These are phyloP conservation scores for Sclerotiophoma versabilis DNA, from an alignment of 2,329 filamentous ascomycete species.

Conservation along the genomic window DNA sequence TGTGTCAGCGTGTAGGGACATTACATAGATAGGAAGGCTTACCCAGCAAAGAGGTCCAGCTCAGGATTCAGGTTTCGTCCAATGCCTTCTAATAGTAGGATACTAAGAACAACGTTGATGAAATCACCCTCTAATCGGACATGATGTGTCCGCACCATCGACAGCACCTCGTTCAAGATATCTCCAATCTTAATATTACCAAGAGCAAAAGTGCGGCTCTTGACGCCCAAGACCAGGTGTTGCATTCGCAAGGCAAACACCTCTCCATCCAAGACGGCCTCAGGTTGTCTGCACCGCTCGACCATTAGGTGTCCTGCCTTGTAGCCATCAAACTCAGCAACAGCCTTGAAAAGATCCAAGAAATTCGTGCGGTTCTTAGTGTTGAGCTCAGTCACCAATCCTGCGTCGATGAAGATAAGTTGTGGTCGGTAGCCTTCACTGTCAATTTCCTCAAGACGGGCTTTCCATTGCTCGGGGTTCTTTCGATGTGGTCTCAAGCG, in stretches of 20 bases:
- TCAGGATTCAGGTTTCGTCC: slow-evolving; percentile 85
- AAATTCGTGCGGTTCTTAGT: slow-evolving; percentile 87
- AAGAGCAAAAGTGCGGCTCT: slow-evolving; percentile 86
- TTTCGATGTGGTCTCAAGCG: slow-evolving; percentile 77
- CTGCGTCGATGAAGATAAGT: slow-evolving; percentile 96
- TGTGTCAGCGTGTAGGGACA: slow-evolving; percentile 17
- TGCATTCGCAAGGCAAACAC: slow-evolving; percentile 97
- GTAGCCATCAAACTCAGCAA: slow-evolving; percentile 97
- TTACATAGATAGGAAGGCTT: slow-evolving; percentile 32
- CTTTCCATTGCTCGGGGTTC: slow-evolving; percentile 73
- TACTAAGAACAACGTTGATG: slow-evolving; percentile 96
- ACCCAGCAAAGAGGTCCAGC: slow-evolving; percentile 82
- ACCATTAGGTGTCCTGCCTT: slow-evolving; percentile 96
- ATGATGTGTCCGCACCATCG: slow-evolving; percentile 91
- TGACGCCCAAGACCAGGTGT: slow-evolving; percentile 89
- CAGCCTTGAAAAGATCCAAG: slow-evolving; percentile 90
- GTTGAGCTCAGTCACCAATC: slow-evolving; percentile 92
- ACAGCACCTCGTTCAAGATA: slow-evolving; percentile 86
- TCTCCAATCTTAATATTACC: slow-evolving; percentile 97
- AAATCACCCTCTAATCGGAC: slow-evolving; percentile 96
- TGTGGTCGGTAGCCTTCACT: slow-evolving; percentile 90
- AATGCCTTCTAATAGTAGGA: slow-evolving; percentile 91
- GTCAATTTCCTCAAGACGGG: slow-evolving; percentile 78
- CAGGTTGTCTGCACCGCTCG: slow-evolving; percentile 89
- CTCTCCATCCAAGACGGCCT: slow-evolving; percentile 86